These are phyloP conservation scores for Hyparrhenia diplandra DNA, from an alignment of 176 grass and related monocot species.

Conservation along the genomic window DNA sequence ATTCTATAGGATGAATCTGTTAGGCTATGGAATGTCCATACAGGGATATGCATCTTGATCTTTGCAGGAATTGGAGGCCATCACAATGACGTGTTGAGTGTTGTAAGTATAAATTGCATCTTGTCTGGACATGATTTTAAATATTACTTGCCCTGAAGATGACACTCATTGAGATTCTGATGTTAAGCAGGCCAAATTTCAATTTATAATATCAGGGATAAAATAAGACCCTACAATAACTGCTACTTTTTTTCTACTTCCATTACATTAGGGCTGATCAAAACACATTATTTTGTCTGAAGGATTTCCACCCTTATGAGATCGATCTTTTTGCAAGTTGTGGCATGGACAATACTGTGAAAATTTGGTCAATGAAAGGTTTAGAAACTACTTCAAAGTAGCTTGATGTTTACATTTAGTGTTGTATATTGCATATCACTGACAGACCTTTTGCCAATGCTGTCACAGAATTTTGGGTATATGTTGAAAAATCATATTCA, in stretches of 20 bases:
- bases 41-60: constrained; percentile 76
- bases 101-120: constrained; percentile 56
- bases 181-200: not conserved
- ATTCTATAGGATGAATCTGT: constrained; percentile 77
- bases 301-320: constrained; percentile 92
- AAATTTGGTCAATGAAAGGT: constrained; percentile 99
- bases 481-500: constrained; percentile 90
- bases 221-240: not conserved
- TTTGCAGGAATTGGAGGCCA: constrained; percentile 83
- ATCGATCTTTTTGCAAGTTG: constrained; percentile 75
- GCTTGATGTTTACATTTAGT: not conserved
- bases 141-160: not conserved
- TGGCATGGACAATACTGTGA: constrained; percentile 94
- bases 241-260: not conserved
- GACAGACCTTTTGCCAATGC: not conserved
- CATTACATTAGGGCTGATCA: not conserved
- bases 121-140: not conserved
- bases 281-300: constrained; percentile 2
- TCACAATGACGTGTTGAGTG: constrained; percentile 76
- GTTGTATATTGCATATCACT: not conserved
- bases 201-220: not conserved
- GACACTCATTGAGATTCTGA: not conserved
- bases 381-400: constrained; percentile 1
- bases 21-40: constrained; percentile 88
- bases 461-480: constrained; percentile 70